Evolutionary conservation across 441 rosid genomes (phyloP).

Genomic region (Gossypium davidsonii): DNA sequence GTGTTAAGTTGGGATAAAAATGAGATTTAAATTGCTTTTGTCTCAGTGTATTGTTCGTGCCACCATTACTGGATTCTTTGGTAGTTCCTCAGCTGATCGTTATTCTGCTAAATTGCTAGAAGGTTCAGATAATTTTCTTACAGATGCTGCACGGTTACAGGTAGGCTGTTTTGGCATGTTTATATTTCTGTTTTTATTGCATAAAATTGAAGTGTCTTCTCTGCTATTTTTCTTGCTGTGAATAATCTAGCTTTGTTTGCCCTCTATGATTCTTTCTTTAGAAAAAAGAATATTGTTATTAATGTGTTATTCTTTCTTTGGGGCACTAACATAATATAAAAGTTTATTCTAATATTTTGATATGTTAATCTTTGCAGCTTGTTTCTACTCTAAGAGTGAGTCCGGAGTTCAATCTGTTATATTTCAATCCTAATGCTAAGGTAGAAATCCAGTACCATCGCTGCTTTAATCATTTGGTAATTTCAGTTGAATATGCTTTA

Average conservation of each 20-base stretch:
- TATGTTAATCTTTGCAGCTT: constrained; percentile 56
- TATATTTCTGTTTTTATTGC: neutral
- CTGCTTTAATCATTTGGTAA: neutral
- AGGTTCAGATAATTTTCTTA: constrained; percentile 41
- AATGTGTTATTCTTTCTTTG: neutral
- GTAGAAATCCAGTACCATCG: constrained; percentile 35
- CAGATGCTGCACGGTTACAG: constrained; percentile 79
- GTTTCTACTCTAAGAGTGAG: constrained; percentile 73
- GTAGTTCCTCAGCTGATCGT: constrained; percentile 28
- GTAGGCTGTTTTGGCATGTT: constrained; percentile 33
- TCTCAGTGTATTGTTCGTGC: constrained; percentile 82
- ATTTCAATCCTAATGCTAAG: constrained; percentile 74
- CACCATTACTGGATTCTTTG: constrained; percentile 52
- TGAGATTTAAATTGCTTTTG: constrained; percentile 25
- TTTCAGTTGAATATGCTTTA: constrained; percentile 4
- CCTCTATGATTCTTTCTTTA: neutral
- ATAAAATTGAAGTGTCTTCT: neutral
- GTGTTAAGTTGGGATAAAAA: neutral
- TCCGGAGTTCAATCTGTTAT: constrained; percentile 79
- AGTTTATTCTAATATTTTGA: constrained; percentile 12
- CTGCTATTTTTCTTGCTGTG: neutral
- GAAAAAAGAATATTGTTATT: neutral
- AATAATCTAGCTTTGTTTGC: neutral
- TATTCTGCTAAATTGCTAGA: constrained; percentile 38
- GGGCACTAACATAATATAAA: neutral